These are phyloP conservation scores for Pterocarpus macrocarpus DNA, from an alignment of 306 rosid species.

Conservation along the genomic window DNA sequence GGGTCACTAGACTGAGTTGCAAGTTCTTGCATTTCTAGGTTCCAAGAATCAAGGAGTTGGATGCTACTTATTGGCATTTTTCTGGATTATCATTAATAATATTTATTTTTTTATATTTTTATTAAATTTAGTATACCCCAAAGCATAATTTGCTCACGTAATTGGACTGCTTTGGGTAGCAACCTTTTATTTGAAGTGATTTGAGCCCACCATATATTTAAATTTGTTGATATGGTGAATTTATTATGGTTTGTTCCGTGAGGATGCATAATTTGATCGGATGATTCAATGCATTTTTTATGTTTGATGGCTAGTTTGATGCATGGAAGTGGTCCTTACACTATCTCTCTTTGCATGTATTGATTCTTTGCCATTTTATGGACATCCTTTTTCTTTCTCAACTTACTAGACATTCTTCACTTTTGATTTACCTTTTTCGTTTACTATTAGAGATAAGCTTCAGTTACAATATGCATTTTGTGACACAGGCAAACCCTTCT, in stretches of 20 bases:
- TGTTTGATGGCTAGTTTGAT: constrained; percentile 16
- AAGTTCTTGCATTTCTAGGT: neutral
- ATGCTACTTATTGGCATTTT: constrained; percentile 25
- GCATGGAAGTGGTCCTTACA: constrained; percentile 3
- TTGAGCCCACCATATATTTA: constrained; percentile 16
- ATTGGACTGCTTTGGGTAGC: constrained; percentile 14
- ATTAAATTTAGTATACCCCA: no score
- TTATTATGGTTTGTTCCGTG: neutral
- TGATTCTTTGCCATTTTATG: constrained; percentile 17
- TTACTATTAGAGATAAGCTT: constrained; percentile 6
- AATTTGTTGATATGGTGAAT: neutral
- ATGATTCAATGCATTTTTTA: neutral
- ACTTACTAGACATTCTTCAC: constrained; percentile 11
- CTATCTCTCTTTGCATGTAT: neutral
- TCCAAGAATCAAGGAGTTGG: neutral
- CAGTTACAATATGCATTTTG: constrained; percentile 23
- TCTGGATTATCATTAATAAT: neutral
- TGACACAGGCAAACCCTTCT: constrained; percentile 77
- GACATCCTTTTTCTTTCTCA: neutral
- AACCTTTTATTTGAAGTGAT: constrained; percentile 15
- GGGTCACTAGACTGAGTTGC: no score
- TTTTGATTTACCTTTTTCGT: constrained; percentile 11
- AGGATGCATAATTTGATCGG: constrained; percentile 14
- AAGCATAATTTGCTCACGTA: neutral
- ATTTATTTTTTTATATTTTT: neutral